Percentiles rank a stretch among this genome's conserved stretches.
Evolutionary conservation across 2,329 filamentous ascomycete species (phyloP).

Genomic region (Orbilia oligospora): DNA sequence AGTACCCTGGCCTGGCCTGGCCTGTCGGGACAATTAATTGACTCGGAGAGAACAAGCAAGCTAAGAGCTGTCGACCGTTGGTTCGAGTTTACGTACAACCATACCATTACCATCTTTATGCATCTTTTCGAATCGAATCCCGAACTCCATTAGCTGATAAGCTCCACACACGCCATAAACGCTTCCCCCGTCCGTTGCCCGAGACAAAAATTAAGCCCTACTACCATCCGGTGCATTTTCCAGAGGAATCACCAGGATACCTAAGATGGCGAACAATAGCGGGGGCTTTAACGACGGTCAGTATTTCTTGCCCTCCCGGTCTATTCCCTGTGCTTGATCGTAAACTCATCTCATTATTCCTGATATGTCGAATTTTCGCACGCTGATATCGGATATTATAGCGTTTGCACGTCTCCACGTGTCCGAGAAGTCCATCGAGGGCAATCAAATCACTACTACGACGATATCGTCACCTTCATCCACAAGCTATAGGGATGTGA

Average conservation of each 20-base stretch:
- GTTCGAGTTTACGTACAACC: slow-evolving; percentile 42
- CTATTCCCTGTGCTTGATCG: background rate
- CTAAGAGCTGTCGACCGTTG: slow-evolving; percentile 29
- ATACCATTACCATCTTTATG: slow-evolving; percentile 19
- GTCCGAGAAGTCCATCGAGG: slow-evolving; percentile 50
- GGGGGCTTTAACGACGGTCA: slow-evolving; percentile 59
- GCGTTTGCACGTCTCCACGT: slow-evolving; percentile 58
- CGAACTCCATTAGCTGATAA: slow-evolving; percentile 48
- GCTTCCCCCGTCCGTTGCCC: slow-evolving; percentile 32
- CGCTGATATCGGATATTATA: slow-evolving; percentile 29
- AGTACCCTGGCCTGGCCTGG: too few relatives aligned
- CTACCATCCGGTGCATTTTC: slow-evolving; percentile 17
- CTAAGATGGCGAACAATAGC: slow-evolving; percentile 56
- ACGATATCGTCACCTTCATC: slow-evolving; percentile 41
- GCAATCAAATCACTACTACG: slow-evolving; percentile 15
- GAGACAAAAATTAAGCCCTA: background rate
- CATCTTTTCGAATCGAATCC: slow-evolving; percentile 28
- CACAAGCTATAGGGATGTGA: slow-evolving; percentile 54
- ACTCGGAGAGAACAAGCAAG: slow-evolving; percentile 18
- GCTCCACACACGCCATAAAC: slow-evolving; percentile 46
- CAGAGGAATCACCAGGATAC: slow-evolving; percentile 24
- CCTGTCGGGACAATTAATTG: slow-evolving; percentile 8
- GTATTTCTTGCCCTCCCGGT: slow-evolving; percentile 18
- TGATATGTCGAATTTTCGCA: slow-evolving; percentile 29
- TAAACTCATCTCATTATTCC: background rate